These are phyloP conservation scores for Cystobasidium ongulense DNA, from an alignment of 768 basidiomycete genomes.

Conservation along the genomic window DNA sequence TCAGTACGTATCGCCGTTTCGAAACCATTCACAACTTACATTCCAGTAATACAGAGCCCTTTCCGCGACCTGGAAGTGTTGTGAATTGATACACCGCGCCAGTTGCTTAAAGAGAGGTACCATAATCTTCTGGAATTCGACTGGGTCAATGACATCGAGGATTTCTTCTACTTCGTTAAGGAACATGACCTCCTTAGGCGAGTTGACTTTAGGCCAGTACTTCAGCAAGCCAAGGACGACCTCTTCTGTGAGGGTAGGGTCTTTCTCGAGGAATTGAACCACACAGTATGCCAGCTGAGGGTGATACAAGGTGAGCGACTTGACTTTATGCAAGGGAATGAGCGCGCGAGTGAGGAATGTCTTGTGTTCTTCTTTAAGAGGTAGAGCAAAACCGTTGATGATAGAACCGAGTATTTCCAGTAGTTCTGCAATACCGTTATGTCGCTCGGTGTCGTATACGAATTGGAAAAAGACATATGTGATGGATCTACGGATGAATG, in stretches of 20 bases:
- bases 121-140: conserved; percentile 93
- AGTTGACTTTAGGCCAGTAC: conserved; percentile 99
- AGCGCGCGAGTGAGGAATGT: conserved; percentile 88
- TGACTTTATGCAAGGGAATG: conserved; percentile 91
- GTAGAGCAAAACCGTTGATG: conserved; percentile 97
- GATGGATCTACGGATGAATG: conserved; percentile 97
- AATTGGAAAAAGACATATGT: conserved; percentile 99
- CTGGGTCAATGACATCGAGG: conserved; percentile 91
- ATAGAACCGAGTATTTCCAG: conserved; percentile 97
- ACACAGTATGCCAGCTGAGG: conserved; percentile 99
- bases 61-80: conserved; percentile 92
- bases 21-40: conserved; percentile 15
- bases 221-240: conserved; percentile 92
- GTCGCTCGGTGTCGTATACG: conserved; percentile 95
- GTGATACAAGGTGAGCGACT: conserved; percentile 93
- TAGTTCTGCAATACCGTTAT: conserved; percentile 97
- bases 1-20: not conserved
- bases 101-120: conserved; percentile 85
- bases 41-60: conserved; percentile 97
- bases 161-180: conserved; percentile 99
- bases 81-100: conserved; percentile 93
- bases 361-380: conserved; percentile 98
- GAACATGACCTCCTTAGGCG: conserved; percentile 99
- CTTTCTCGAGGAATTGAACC: conserved; percentile 97
- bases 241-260: conserved; percentile 80